Conservation (phyloP, 495 filamentous ascomycete genomes). For the Penicillium turbatum region DNA sequence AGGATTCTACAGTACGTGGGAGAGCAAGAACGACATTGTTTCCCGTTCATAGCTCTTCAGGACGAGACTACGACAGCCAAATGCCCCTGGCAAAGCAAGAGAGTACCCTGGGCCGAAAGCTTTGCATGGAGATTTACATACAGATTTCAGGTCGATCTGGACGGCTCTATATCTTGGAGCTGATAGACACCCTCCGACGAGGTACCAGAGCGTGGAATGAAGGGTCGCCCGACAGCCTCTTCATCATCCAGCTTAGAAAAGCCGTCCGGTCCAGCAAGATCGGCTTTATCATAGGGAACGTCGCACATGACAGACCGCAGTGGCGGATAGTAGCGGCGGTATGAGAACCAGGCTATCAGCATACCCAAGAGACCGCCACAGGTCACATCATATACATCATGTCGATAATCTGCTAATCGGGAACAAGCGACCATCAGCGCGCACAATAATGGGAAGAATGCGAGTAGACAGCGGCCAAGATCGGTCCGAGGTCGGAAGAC, state of each 20-base stretch:
- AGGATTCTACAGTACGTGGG: neutral
- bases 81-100: neutral
- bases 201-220: conserved; percentile 11
- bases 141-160: neutral
- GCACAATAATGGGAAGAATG: conserved; percentile 63
- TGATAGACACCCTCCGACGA: conserved; percentile 24
- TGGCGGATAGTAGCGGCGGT: conserved; percentile 63
- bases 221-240: conserved; percentile 27
- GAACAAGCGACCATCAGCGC: conserved; percentile 86
- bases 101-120: neutral
- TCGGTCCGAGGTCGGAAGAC: conserved; percentile 73
- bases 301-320: conserved; percentile 49
- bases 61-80: neutral
- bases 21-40: neutral
- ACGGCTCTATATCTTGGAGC: conserved; percentile 17
- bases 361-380: conserved; percentile 70
- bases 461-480: conserved; percentile 56
- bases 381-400: conserved; percentile 91
- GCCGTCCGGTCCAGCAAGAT: conserved; percentile 29
- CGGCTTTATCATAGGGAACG: conserved; percentile 49
- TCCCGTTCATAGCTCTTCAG: neutral
- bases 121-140: neutral
- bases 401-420: conserved; percentile 88
- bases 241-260: conserved; percentile 49
- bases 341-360: conserved; percentile 74